phyloP scores from a whole-genome alignment of 139 green algal species.

The Auxenochlorella pyrenoidosa region DNA sequence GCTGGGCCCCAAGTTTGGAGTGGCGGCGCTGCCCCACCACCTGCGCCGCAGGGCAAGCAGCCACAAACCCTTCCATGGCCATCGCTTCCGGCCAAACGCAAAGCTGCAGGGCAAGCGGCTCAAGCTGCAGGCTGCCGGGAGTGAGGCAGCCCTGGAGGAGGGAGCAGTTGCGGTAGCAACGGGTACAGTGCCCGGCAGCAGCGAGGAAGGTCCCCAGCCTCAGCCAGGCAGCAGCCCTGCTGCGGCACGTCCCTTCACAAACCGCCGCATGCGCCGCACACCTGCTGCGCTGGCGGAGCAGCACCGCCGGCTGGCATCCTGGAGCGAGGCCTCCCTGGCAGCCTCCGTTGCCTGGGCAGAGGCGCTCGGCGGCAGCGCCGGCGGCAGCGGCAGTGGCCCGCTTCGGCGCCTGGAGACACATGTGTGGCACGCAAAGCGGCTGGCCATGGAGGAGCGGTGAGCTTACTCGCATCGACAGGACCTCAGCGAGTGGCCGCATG shows the following conservation, averaged over 20 bases:
- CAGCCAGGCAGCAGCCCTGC: neutral
- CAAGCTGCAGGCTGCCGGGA: neutral
- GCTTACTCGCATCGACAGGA: too few relatives aligned
- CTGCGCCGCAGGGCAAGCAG: conserved; percentile 51
- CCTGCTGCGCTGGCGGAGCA: conserved; percentile 51
- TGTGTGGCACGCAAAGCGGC: conserved; percentile 75
- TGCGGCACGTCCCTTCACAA: conserved; percentile 38
- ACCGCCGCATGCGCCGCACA: conserved; percentile 64
- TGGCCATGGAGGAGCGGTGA: conserved; percentile 56
- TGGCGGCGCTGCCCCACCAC: conserved; percentile 33
- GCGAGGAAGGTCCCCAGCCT: too few relatives aligned
- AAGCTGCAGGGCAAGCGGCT: conserved; percentile 19
- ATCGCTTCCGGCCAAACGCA: conserved; percentile 46
- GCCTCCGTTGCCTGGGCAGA: neutral
- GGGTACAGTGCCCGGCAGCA: too few relatives aligned
- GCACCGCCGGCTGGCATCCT: conserved; percentile 10
- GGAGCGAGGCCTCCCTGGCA: conserved; percentile 26
- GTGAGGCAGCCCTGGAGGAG: neutral
- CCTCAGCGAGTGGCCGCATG: too few relatives aligned
- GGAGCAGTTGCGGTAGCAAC: conserved; percentile 7
- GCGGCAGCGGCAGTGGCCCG: neutral
- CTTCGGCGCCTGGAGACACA: conserved; percentile 67
- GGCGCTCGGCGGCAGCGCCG: neutral
- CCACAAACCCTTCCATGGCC: conserved; percentile 53
- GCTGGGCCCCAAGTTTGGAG: conserved; percentile 30